Base-by-base conservation (phyloP, 345 rosid species). In the Eucalyptus shirleyi region DNA sequence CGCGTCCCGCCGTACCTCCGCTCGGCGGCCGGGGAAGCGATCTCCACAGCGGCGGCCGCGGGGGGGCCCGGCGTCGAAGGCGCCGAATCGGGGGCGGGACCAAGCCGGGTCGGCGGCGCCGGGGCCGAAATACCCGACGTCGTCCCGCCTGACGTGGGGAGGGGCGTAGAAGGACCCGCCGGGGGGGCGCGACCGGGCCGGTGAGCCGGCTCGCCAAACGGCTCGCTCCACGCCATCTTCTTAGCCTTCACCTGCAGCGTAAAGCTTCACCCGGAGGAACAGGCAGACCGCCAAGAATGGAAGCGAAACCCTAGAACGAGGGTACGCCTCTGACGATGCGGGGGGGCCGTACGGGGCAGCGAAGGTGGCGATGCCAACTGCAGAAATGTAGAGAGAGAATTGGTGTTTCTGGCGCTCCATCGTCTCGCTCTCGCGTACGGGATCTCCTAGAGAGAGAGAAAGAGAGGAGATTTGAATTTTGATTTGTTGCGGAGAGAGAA, bases 131-230 rank as follows among this genome's bases (percentile, higher is more conserved):
- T 65, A 65, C 44, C 49, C 26, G 87, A 3, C 49, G 18, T 50
- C 37, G 34, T 50, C 32, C 85, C 67, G 89, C 65, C 95, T 88
- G 86, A 88, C 87, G 86, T 85, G 91, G 0, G 92, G 95, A 55
- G 94, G 94, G 4, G 90, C 85, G 91, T 94, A 93, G 12, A 47
- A 69, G 28, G 91, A 37, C 5, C 89, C 89, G 37, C 72, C 2
- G 62, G 89, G 59, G 23, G 89, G 81, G 37, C 37, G 28, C 86
- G 91, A n/a, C 89, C 72, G 37, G 72, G 72, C 72, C 72, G 72
- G 72, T 5, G 72, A 14, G 72, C 69, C 69, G 17, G 1, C 69
- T 60, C 69, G 69, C 32, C 69, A 9, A 62, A 30, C 18, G 10
- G 72, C 34, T 30, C 72, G 37, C 0, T 65, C 34, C 72, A 15